Conservation (phyloP, 306 rosid species). For the Casuarina cunninghamiana region DNA sequence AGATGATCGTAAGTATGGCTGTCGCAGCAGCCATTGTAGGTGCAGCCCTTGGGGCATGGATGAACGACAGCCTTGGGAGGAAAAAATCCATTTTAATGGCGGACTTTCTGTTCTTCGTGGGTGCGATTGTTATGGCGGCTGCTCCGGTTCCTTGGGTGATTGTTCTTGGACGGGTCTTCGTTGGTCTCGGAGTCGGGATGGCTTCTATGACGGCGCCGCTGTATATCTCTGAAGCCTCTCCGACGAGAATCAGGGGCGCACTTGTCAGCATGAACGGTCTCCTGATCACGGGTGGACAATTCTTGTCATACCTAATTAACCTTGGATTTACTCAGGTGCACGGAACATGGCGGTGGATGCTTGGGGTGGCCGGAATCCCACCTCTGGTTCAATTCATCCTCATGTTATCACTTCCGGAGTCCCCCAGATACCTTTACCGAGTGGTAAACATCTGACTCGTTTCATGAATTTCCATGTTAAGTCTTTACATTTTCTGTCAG, state of each 20-base stretch:
- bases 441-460: slow-evolving; percentile 35
- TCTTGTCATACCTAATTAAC: slow-evolving; percentile 73
- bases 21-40: slow-evolving; percentile 90
- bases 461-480: neutral
- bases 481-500: too few species aligned
- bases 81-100: slow-evolving; percentile 59
- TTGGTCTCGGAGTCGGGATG: slow-evolving; percentile 92
- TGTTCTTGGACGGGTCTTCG: slow-evolving; percentile 65
- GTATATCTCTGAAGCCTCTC: slow-evolving; percentile 85
- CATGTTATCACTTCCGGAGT: slow-evolving; percentile 79
- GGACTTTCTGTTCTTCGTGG: slow-evolving; percentile 55
- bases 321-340: slow-evolving; percentile 70
- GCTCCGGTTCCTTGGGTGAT: slow-evolving; percentile 73
- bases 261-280: slow-evolving; percentile 67
- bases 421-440: slow-evolving; percentile 87
- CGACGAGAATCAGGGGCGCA: slow-evolving; percentile 87
- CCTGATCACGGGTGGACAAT: slow-evolving; percentile 81
- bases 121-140: slow-evolving; percentile 71
- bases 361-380: slow-evolving; percentile 78
- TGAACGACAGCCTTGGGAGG: slow-evolving; percentile 75
- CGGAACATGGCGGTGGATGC: slow-evolving; percentile 92
- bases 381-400: slow-evolving; percentile 62
- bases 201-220: slow-evolving; percentile 91
- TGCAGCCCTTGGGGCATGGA: slow-evolving; percentile 89
- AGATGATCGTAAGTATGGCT: slow-evolving; percentile 84